These are phyloP conservation scores for Ceratobasidium sp. DNA, from an alignment of 1,284 basidiomycete genomes.

Conservation along the genomic window DNA sequence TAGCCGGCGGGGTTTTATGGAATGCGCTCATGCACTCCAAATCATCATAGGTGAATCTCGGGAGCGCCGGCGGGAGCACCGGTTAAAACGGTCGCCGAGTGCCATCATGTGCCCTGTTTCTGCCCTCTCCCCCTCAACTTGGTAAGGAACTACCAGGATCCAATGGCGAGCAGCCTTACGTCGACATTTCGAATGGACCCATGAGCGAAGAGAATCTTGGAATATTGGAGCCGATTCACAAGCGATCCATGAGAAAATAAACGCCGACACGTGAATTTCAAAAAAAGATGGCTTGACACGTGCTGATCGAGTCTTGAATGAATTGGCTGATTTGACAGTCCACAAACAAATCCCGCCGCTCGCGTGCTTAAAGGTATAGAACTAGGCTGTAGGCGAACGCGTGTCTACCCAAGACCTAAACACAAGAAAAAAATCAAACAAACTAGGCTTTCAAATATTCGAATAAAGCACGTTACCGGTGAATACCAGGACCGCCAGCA, in stretches of 20 bases:
- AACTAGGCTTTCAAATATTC: too few relatives aligned
- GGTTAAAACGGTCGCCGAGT: conserved; percentile 26
- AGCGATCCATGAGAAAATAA: conserved; percentile 1
- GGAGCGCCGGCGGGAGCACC: background rate
- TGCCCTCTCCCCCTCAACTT: background rate
- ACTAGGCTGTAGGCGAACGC: background rate
- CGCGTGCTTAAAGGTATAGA: background rate
- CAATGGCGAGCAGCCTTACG: background rate
- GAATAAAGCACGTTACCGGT: background rate
- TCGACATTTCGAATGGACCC: conserved; percentile 19
- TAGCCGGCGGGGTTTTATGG: conserved; percentile 31
- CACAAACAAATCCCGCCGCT: conserved; percentile 35
- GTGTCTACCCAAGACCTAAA: too few relatives aligned
- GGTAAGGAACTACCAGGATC: background rate
- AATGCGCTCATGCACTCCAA: background rate
- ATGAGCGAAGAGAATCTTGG: background rate
- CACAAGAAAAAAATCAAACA: too few relatives aligned
- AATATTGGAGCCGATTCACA: conserved; percentile 9
- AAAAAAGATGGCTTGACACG: conserved; percentile 13
- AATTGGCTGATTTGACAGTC: conserved; percentile 6
- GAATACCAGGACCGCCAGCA: background rate
- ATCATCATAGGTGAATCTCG: conserved; percentile 23
- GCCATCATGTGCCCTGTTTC: background rate
- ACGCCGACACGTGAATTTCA: conserved; percentile 19
- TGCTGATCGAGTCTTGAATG: conserved; percentile 16